phyloP scores from a whole-genome alignment of 306 rosid species.

The Quercus cerris region DNA sequence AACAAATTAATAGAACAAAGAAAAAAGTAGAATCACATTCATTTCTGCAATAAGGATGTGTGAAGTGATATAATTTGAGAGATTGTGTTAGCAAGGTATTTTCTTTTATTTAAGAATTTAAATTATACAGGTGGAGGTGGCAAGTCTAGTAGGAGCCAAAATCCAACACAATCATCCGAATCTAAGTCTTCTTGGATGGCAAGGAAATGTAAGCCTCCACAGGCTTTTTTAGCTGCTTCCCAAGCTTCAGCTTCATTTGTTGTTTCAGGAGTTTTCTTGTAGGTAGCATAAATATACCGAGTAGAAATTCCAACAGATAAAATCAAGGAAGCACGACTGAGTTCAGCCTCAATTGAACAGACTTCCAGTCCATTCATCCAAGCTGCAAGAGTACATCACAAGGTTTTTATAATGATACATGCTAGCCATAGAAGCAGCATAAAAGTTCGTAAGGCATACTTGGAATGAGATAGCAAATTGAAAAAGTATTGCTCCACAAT shows the following conservation, averaged over 20 bases:
- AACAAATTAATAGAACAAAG: background rate
- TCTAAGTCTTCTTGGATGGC: conserved; percentile 84
- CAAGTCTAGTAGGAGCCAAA: conserved; percentile 97
- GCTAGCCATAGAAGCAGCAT: background rate
- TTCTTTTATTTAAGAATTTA: background rate
- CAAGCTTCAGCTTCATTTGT: conserved; percentile 88
- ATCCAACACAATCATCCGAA: conserved; percentile 81
- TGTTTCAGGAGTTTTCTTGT: conserved; percentile 58
- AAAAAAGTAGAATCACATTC: background rate
- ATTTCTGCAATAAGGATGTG: background rate
- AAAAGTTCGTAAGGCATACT: background rate
- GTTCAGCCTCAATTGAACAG: conserved; percentile 66
- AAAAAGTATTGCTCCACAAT: background rate
- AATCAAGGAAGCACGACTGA: conserved; percentile 53
- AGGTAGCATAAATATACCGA: conserved; percentile 79
- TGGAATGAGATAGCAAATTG: conserved; percentile 4
- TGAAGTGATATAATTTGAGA: conserved; percentile 3
- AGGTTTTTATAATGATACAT: background rate
- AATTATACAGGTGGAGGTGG: conserved; percentile 84
- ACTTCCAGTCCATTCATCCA: conserved; percentile 90
- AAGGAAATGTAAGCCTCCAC: conserved; percentile 93
- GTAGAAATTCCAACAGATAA: conserved; percentile 78
- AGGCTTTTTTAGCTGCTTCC: conserved; percentile 92
- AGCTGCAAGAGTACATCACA: conserved; percentile 44
- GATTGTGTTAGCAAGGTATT: background rate